Evolutionary conservation across 1,284 basidiomycete genomes (phyloP), one percentile per base, ranked within the genome.

Genomic region (Apiotrichum sp.): DNA sequence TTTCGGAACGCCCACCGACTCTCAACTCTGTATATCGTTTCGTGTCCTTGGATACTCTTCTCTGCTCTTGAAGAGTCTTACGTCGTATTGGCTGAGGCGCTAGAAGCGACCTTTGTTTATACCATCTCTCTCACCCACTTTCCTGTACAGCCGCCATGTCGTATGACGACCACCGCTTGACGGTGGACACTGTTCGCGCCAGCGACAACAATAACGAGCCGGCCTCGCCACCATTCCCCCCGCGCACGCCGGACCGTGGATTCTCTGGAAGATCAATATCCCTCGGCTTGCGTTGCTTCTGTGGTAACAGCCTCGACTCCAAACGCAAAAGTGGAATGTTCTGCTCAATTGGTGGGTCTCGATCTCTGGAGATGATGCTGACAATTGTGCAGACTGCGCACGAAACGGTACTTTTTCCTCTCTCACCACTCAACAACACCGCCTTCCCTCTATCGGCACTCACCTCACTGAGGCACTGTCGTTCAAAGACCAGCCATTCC

Each of bases 321-420:
- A 38, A 38, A 16, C 34, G 47, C n/a, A 64, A 69, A 36, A 65
- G 61, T 31, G 69, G 70, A 16, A 72, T 73, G 34, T 76, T 73
- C 56, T 76, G 74, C 57, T 69, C 67, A 45, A 59, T 65, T n/a
- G n/a, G n/a, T n/a, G n/a, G n/a, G n/a, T n/a, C n/a, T n/a, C n/a
- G n/a, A n/a, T n/a, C n/a, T n/a, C n/a, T n/a, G n/a, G n/a, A n/a
- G n/a, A n/a, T n/a, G n/a, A n/a, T n/a, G n/a, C n/a, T n/a, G n/a
- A n/a, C n/a, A n/a, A n/a, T n/a, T n/a, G n/a, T n/a, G n/a, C n/a
- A 73, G 74, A 63, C 34, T 76, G 74, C 48, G 74, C 74, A 7
- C 65, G 72, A 48, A 65, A 60, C n/a, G 72, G 75, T 40, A 69
- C 74, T 6, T 71, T 76, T 59, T 70, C 71, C 0, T 73, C 74